Conservation (phyloP, 2,329 filamentous ascomycete species). For the Leptographium galeiforme region DNA sequence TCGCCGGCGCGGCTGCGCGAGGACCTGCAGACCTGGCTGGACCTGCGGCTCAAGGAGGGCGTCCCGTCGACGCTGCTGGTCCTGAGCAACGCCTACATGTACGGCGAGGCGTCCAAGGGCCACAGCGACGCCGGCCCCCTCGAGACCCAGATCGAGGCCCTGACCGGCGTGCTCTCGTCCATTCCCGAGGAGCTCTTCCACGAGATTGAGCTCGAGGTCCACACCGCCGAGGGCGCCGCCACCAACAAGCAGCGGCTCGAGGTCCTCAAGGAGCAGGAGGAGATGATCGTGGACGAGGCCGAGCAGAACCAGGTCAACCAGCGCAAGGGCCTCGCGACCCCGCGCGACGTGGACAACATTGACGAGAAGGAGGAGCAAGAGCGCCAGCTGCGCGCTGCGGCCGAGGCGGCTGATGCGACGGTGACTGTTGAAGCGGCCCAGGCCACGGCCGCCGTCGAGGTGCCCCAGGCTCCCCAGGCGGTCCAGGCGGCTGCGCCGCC, state of each 20-base stretch:
- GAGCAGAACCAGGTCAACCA: conserved; percentile 77
- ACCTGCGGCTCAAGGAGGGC: conserved; percentile 81
- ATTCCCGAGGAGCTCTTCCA: conserved; percentile 98
- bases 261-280: conserved; percentile 95
- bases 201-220: conserved; percentile 96
- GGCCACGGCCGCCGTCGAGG: conserved; percentile 29
- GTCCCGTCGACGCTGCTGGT: conserved; percentile 95
- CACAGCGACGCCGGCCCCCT: conserved; percentile 56
- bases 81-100: conserved; percentile 95
- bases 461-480: conserved; percentile 17
- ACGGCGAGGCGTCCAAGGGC: conserved; percentile 46
- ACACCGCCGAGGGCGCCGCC: conserved; percentile 89
- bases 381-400: conserved; percentile 18
- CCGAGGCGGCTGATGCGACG: conserved; percentile 29
- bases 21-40: conserved; percentile 86
- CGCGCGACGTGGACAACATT: conserved; percentile 81
- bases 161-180: conserved; percentile 81
- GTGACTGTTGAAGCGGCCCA: conserved; percentile 30
- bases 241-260: conserved; percentile 99
- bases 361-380: conserved; percentile 70
- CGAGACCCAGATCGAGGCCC: conserved; percentile 78
- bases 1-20: conserved; percentile 78
- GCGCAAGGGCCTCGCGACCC: conserved; percentile 58
- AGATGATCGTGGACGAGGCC: conserved; percentile 94
- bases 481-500: conserved; percentile 15